Base-by-base conservation (phyloP, 2,329 filamentous ascomycete genomes). In the Colletotrichum gigasporum region DNA sequence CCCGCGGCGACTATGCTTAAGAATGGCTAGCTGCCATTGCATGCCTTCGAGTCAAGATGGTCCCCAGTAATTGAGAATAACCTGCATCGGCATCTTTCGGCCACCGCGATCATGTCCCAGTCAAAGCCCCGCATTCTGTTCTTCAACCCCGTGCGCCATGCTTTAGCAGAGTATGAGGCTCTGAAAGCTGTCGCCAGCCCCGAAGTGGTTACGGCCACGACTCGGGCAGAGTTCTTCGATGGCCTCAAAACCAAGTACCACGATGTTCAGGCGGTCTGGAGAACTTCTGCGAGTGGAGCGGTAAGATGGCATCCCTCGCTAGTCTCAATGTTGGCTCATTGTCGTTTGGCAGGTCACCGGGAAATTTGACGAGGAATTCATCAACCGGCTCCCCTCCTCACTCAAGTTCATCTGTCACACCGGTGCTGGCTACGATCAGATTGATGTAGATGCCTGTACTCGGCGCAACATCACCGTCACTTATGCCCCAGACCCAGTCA, bases 331-430 rank as follows among this genome's bases (percentile, higher is more conserved):
- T 3, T 3, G 16, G 6, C 22, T 9, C 7, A n/a, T 28, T 60
- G 26, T 34, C 12, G 8, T 11, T 26, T 22, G 10, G 10, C 16
- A 68, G 66, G 66, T 69, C 7, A 63, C 63, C 4, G 63, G 63
- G 3, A 61, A 64, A 6, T 85, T 86, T 68, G 72, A 86, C 69
- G 69, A 73, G 12, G 82, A 85, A 67, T 67, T 85, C 51, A 70
- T 85, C 12, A 74, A 75, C 8, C 73, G 75, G 10, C 73, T 85
- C 3, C 83, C 83, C 0, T 68, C 70, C 26, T 78, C 79, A 0
- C 71, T 84, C 63, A 80, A 78, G 66, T 84, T 68, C 51, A 69
- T 77, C 3, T 70, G 70, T 34, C 74, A 76, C 42, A 72, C 74
- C 4, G 71, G 73, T 9, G 70, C 75, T 6, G 71, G 73, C 2